These are phyloP conservation scores for Panaeolus papilionaceus DNA, from an alignment of 768 basidiomycete species.

Conservation along the genomic window DNA sequence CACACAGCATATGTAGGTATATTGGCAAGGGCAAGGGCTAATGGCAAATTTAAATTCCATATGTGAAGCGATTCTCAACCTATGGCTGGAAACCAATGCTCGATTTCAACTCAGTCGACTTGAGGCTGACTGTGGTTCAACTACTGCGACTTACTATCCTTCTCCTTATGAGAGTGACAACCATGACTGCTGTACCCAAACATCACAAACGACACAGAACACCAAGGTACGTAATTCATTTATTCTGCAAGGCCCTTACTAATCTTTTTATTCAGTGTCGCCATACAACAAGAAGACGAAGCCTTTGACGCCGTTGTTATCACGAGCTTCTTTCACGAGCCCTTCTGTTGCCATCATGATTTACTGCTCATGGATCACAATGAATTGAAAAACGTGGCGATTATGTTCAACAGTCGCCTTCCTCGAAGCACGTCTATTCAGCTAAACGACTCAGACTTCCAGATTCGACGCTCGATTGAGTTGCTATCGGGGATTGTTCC, in stretches of 20 bases:
- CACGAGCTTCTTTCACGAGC: constrained; percentile 60
- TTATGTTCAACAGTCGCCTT: constrained; percentile 59
- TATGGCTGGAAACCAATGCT: too few species aligned
- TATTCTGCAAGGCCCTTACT: neutral
- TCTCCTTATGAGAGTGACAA: neutral
- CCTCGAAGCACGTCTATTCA: constrained; percentile 51
- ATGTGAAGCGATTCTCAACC: neutral
- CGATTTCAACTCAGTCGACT: neutral
- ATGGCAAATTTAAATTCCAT: neutral
- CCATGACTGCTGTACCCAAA: neutral
- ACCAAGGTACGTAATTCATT: neutral
- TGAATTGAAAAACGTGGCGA: constrained; percentile 59
- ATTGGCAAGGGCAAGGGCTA: neutral
- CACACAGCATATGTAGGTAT: neutral
- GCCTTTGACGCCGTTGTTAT: constrained; percentile 61
- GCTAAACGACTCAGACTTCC: constrained; percentile 34
- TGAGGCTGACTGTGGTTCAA: neutral
- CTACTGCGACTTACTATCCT: neutral
- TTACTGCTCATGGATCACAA: constrained; percentile 65
- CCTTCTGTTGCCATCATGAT: constrained; percentile 81
- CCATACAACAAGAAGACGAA: constrained; percentile 67
- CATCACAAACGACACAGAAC: constrained; percentile 1
- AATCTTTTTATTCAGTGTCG: constrained; percentile 34
- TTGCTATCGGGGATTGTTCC: constrained; percentile 61
- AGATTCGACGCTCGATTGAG: constrained; percentile 64